A percentile compares a stretch with the other conserved stretches of the same genome.
Conservation (phyloP, 2,329 filamentous ascomycete genomes). For the Arthrobotrys sphaeroides region DNA sequence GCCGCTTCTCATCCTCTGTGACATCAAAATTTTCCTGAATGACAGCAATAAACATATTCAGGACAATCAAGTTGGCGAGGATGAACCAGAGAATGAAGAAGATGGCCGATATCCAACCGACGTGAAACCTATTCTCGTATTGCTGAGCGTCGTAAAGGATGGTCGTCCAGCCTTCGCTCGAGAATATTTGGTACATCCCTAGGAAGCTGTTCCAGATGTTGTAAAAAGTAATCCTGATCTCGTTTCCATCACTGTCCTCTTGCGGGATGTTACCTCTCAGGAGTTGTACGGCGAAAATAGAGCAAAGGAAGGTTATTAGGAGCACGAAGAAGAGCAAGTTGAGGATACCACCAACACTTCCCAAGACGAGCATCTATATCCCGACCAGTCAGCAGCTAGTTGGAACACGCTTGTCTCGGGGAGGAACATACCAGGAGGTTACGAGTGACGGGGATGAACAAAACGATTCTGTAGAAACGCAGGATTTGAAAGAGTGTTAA, state of each 20-base stretch:
- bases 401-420: background rate
- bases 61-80: conserved; percentile 88
- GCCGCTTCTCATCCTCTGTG: conserved; percentile 94
- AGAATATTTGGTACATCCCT: conserved; percentile 96
- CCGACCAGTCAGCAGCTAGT: conserved; percentile 53
- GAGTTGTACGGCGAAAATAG: conserved; percentile 91
- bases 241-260: conserved; percentile 69
- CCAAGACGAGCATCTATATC: conserved; percentile 74
- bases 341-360: conserved; percentile 88
- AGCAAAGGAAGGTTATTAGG: conserved; percentile 89
- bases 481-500: conserved; percentile 92
- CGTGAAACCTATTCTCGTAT: conserved; percentile 72
- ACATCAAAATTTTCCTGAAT: conserved; percentile 99
- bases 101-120: conserved; percentile 89
- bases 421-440: conserved; percentile 75
- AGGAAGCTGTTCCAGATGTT: conserved; percentile 96
- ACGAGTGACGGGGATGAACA: conserved; percentile 86
- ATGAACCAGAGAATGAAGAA: conserved; percentile 98
- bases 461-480: conserved; percentile 87
- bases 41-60: conserved; percentile 99
- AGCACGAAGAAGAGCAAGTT: conserved; percentile 98
- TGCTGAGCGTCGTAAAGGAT: conserved; percentile 84
- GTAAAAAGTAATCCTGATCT: conserved; percentile 78
- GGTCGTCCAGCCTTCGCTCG: conserved; percentile 93
- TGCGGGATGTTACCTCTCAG: conserved; percentile 85